Evolutionary conservation across 139 green algal species (phyloP).

Genomic region (Tetradesmus obliquus): DNA sequence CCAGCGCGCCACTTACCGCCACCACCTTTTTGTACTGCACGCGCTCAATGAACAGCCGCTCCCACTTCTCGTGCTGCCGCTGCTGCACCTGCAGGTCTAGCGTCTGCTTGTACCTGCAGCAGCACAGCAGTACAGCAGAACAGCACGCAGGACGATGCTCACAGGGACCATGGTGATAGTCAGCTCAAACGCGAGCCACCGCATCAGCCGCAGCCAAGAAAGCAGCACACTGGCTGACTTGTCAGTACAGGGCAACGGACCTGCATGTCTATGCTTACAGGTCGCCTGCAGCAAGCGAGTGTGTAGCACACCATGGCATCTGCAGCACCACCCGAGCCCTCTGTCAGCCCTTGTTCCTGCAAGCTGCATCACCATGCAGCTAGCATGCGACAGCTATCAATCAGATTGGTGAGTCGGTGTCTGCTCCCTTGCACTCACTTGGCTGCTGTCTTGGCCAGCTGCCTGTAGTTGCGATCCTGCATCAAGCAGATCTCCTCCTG

Average conservation of each 20-base stretch:
- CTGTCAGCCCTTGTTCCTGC: not conserved
- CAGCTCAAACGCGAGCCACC: too few relatives aligned
- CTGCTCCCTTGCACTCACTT: slow-evolving; percentile 19
- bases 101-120: slow-evolving; percentile 40
- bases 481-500: slow-evolving; percentile 78
- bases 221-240: too few relatives aligned
- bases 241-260: not conserved
- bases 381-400: not conserved
- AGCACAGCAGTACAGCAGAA: not conserved
- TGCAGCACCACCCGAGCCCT: not conserved
- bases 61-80: slow-evolving; percentile 36
- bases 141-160: not conserved
- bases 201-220: too few relatives aligned
- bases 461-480: slow-evolving; percentile 83
- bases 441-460: slow-evolving; percentile 51
- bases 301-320: not conserved
- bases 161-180: not conserved
- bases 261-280: not conserved
- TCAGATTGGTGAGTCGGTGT: not conserved
- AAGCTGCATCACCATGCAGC: not conserved
- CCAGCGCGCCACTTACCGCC: not conserved
- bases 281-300: not conserved
- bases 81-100: slow-evolving; percentile 30
- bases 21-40: slow-evolving; percentile 35
- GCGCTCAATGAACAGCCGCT: slow-evolving; percentile 36